Conservation (phyloP, 2,329 filamentous ascomycete genomes). For the Basipetospora chlamydospora region DNA sequence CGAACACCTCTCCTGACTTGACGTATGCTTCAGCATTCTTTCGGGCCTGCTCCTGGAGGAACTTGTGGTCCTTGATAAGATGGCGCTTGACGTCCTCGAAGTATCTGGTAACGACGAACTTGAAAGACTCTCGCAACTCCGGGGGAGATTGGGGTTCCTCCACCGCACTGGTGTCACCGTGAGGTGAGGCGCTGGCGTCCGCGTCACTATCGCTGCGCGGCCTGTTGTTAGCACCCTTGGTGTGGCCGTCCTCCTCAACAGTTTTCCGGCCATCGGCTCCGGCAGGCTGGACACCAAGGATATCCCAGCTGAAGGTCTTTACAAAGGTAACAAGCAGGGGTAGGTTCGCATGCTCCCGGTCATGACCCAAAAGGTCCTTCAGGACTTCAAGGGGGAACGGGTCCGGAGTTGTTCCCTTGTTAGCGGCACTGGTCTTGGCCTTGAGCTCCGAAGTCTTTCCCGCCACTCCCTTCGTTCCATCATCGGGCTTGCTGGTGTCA, state of each 20-base stretch:
- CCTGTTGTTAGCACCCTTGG: constrained; percentile 28
- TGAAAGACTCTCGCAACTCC: constrained; percentile 75
- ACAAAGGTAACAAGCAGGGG: constrained; percentile 89
- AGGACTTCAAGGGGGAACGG: constrained; percentile 95
- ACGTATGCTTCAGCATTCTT: constrained; percentile 97
- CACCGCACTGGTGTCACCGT: constrained; percentile 22
- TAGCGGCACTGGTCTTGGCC: constrained; percentile 36
- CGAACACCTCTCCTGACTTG: constrained; percentile 95
- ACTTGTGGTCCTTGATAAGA: constrained; percentile 80
- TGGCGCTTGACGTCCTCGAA: constrained; percentile 88
- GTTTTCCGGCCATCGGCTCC: constrained; percentile 69
- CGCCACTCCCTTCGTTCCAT: constrained; percentile 44
- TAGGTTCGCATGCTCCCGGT: constrained; percentile 82
- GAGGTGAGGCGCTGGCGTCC: background rate
- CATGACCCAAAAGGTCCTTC: constrained; percentile 87
- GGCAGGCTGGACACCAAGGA: constrained; percentile 63
- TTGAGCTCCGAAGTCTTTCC: constrained; percentile 49
- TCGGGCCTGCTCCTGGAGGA: constrained; percentile 70
- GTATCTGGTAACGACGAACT: constrained; percentile 71
- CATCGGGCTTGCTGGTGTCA: constrained; percentile 47
- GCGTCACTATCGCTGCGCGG: constrained; percentile 10
- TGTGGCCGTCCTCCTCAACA: constrained; percentile 60
- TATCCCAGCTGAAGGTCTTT: constrained; percentile 92
- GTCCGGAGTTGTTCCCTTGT: constrained; percentile 57
- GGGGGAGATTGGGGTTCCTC: constrained; percentile 62